Evolutionary conservation across 805 yeast genomes (phyloP).

Genomic region (Ogataea henricii): DNA sequence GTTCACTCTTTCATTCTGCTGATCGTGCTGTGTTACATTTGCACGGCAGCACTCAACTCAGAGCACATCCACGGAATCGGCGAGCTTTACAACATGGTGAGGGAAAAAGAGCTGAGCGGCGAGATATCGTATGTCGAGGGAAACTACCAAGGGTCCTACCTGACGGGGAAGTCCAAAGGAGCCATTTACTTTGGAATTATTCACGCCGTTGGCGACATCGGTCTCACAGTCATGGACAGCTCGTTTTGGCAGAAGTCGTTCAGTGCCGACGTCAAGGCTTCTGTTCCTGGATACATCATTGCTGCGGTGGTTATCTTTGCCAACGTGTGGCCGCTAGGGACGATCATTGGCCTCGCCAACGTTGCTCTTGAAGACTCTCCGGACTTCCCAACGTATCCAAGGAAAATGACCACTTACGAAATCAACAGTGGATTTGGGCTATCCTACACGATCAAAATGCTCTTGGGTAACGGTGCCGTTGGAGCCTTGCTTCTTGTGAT

Average conservation of each 20-base stretch:
- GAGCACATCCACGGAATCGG: constrained; percentile 35
- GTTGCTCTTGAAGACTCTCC: constrained; percentile 32
- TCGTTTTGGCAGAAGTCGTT: constrained; percentile 45
- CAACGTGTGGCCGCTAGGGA: constrained; percentile 40
- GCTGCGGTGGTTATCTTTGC: constrained; percentile 38
- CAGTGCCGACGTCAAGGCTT: constrained; percentile 38
- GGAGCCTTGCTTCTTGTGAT: constrained; percentile 38
- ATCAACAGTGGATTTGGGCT: constrained; percentile 36
- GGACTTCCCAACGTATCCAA: constrained; percentile 37
- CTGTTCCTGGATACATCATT: constrained; percentile 40
- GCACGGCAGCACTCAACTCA: constrained; percentile 32
- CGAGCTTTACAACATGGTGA: constrained; percentile 31
- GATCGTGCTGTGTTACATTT: constrained; percentile 31
- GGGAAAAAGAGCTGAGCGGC: constrained; percentile 15
- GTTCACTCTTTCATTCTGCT: constrained; percentile 37
- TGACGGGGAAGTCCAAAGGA: constrained; percentile 41
- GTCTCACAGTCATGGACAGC: constrained; percentile 41
- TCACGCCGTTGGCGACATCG: constrained; percentile 39
- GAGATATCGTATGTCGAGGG: constrained; percentile 34
- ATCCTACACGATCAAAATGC: constrained; percentile 36
- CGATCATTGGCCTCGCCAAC: constrained; percentile 38
- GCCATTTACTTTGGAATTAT: constrained; percentile 39
- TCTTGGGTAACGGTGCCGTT: constrained; percentile 36
- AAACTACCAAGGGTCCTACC: constrained; percentile 37
- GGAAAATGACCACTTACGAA: constrained; percentile 33